Base-by-base conservation (phyloP, 768 basidiomycete genomes). In the Suillus clintonianus region DNA sequence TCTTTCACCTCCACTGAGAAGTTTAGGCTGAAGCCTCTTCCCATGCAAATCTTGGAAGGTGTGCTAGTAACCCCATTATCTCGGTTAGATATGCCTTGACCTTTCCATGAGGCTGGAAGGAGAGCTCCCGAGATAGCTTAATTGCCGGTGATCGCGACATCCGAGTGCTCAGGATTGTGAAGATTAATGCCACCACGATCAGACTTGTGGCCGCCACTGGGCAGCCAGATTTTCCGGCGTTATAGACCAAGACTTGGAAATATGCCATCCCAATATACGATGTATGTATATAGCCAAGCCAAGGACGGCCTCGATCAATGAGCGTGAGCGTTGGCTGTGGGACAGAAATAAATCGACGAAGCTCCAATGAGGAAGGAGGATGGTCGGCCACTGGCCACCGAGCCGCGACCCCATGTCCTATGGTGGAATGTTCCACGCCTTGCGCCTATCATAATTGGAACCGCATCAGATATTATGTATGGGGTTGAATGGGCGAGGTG, bases 31-130 rank as follows among this genome's bases (percentile, higher is more conserved):
- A 62, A 45, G 39, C 34, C 41, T 47, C 24, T 37, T 59, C 53
- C 48, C 62, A 62, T 65, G 62, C 51, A 66, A 62, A 53, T 54
- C 42, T 45, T 62, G 57, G 34, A 54, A 43, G 62, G n/a, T n/a
- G n/a, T n/a, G n/a, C n/a, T 41, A 36, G 27, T 14, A 60, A 64
- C 15, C 27, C 34, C 39, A 24, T 37, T 60, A 68, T 71, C 68
- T 72, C 72, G 73, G 62, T 37, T 72, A 74, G 73, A 75, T 74
- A 68, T 34, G 22, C 72, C 74, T 74, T 61, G 69, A 67, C 68
- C 60, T 63, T 70, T 70, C 73, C 74, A 76, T 65, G 73, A 71
- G 72, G 74, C 65, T 15, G 41, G 42, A 24, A 4, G 37, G 50
- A 14, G 61, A n/a, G 34, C n/a, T 59, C 73, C 66, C 64, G 51